phyloP scores from a whole-genome alignment of 352 stramenopile genomes.

The Globisporangium recalcitrans region DNA sequence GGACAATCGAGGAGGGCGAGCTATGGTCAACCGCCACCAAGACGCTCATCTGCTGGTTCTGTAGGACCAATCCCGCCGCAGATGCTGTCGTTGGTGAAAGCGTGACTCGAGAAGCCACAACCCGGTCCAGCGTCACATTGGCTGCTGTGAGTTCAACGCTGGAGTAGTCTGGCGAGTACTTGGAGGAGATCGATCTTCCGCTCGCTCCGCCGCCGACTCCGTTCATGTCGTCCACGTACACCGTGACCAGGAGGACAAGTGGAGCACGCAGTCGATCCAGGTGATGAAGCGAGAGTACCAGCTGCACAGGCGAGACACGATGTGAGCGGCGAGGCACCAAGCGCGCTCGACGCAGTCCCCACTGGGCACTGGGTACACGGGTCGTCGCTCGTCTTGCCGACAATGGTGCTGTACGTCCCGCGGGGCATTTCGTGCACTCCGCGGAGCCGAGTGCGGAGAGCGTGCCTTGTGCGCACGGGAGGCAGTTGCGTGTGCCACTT shows the following conservation, averaged over 20 bases:
- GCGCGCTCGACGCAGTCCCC: slow-evolving; percentile 40
- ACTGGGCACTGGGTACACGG: slow-evolving; percentile 43
- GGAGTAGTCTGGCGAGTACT: slow-evolving; percentile 25
- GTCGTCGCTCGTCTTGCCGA: slow-evolving; percentile 28
- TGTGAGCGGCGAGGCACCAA: slow-evolving; percentile 26
- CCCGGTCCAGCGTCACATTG: slow-evolving; percentile 30
- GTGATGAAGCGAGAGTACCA: slow-evolving; percentile 23
- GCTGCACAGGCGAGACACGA: slow-evolving; percentile 29
- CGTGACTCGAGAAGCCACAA: slow-evolving; percentile 26
- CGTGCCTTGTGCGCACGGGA: slow-evolving; percentile 35
- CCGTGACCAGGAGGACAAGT: slow-evolving; percentile 27
- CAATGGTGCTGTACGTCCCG: slow-evolving; percentile 45
- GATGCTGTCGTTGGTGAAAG: slow-evolving; percentile 20
- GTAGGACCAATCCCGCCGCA: slow-evolving; percentile 16
- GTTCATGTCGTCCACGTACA: slow-evolving; percentile 58
- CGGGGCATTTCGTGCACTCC: slow-evolving; percentile 39
- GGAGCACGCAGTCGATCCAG: slow-evolving; percentile 18
- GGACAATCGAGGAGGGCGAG: slow-evolving; percentile 17
- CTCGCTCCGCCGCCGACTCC: slow-evolving; percentile 16
- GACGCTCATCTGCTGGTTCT: slow-evolving; percentile 35
- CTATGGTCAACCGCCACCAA: slow-evolving; percentile 41
- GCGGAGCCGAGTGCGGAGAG: slow-evolving; percentile 39
- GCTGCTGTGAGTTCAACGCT: slow-evolving; percentile 13
- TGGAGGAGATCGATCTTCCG: slow-evolving; percentile 8
- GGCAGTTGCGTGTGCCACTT: slow-evolving; percentile 47